Percentiles rank a stretch among this genome's conserved stretches.
phyloP scores from a whole-genome alignment of 73 alveolate genomes.

The Tetrahymena elliotti region DNA sequence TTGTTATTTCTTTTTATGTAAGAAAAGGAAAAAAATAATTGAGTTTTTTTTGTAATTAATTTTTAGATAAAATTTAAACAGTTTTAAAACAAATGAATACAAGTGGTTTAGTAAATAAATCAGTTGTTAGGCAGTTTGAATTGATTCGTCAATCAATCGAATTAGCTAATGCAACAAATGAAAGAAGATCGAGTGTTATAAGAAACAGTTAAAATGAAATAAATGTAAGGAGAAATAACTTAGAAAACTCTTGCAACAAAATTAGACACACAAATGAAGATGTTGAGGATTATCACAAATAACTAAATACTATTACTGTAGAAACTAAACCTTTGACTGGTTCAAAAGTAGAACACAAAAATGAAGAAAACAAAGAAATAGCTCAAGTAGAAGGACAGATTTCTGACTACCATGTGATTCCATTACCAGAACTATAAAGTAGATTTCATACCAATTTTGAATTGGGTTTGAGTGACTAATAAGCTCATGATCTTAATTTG shows the following conservation, averaged over 20 bases:
- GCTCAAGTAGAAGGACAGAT: neutral
- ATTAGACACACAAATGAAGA: neutral
- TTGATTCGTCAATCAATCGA: neutral
- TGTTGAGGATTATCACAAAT: neutral
- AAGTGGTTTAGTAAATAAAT: neutral
- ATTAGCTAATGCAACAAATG: neutral
- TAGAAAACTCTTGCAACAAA: neutral
- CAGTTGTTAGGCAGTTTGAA: too few species aligned
- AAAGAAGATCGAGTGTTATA: neutral
- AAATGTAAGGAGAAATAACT: neutral
- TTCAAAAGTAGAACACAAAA: neutral
- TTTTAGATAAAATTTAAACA: too few species aligned
- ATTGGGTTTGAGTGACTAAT: slow-evolving; percentile 58
- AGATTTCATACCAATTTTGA: slow-evolving; percentile 20
- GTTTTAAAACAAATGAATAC: neutral
- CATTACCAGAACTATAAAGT: slow-evolving; percentile 2
- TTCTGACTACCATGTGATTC: neutral
- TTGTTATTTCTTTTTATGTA: too few species aligned
- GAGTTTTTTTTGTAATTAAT: too few species aligned
- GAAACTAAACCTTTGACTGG: neutral
- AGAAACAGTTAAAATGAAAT: neutral
- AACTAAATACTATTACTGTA: too few species aligned
- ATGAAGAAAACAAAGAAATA: neutral
- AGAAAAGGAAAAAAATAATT: too few species aligned
- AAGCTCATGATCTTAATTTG: slow-evolving; percentile 16